Evolutionary conservation across 2,329 filamentous ascomycete species (phyloP).

Genomic region (Magnaporthiopsis poae): DNA sequence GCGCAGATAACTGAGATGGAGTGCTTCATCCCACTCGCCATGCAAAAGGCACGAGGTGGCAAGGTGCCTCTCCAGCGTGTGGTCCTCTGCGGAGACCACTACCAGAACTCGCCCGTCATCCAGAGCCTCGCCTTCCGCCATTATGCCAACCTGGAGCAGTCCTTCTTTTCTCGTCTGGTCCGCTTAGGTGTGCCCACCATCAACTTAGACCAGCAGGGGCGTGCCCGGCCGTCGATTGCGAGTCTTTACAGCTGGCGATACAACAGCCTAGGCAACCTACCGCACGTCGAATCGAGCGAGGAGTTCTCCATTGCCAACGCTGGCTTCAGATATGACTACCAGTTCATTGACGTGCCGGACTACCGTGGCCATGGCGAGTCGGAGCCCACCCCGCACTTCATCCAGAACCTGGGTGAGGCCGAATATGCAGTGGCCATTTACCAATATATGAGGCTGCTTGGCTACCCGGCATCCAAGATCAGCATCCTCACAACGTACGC

Average conservation of each 20-base stretch:
- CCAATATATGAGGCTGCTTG: constrained; percentile 93
- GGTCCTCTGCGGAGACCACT: constrained; percentile 87
- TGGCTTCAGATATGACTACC: constrained; percentile 86
- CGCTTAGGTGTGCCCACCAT: constrained; percentile 86
- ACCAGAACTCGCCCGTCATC: constrained; percentile 91
- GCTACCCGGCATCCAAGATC: constrained; percentile 76
- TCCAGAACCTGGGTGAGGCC: constrained; percentile 92
- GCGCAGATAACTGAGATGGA: constrained; percentile 97
- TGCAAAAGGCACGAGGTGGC: constrained; percentile 70
- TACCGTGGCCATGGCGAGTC: constrained; percentile 85
- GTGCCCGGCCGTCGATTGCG: constrained; percentile 77
- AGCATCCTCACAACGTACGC: constrained; percentile 89
- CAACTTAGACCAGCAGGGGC: constrained; percentile 84
- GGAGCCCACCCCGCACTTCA: constrained; percentile 85
- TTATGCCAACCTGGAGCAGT: constrained; percentile 93
- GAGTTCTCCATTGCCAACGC: constrained; percentile 79
- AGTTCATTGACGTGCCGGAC: constrained; percentile 90
- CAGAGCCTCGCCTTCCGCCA: constrained; percentile 89
- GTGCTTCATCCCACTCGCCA: constrained; percentile 86
- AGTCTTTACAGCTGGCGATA: constrained; percentile 92
- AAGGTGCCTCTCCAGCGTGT: constrained; percentile 73
- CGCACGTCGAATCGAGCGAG: constrained; percentile 54
- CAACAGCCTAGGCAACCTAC: constrained; percentile 65
- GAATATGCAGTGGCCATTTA: constrained; percentile 93
- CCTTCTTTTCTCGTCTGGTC: constrained; percentile 81